A percentile compares a stretch with the other conserved stretches of the same genome.
phyloP scores from a whole-genome alignment of 2,329 filamentous ascomycete species.

The Trichoderma sp. region DNA sequence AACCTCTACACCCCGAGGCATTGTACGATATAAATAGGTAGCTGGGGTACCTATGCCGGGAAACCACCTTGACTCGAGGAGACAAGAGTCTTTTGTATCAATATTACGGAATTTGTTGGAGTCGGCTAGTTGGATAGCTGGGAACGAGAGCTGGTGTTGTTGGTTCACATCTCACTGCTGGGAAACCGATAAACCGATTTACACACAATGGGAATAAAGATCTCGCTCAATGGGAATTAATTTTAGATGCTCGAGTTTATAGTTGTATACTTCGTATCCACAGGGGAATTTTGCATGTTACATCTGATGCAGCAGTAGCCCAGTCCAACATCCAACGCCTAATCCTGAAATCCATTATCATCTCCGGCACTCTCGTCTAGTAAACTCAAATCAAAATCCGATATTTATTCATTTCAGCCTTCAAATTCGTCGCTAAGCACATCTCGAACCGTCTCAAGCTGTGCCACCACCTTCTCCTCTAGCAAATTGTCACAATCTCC shows the following conservation, averaged over 20 bases:
- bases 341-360: conserved; percentile 23
- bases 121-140: background rate
- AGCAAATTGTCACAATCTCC: conserved; percentile 61
- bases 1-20: background rate
- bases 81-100: conserved; percentile 18
- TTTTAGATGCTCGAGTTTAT: conserved; percentile 19
- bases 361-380: conserved; percentile 9
- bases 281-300: background rate
- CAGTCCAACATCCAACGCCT: conserved; percentile 25
- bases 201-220: conserved; percentile 1
- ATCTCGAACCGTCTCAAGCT: conserved; percentile 63
- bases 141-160: background rate
- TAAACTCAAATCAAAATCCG: conserved; percentile 28
- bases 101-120: conserved; percentile 8
- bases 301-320: conserved; percentile 22
- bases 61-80: background rate
- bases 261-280: conserved; percentile 10
- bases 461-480: conserved; percentile 72
- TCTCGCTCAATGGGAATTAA: conserved; percentile 25
- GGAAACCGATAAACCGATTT: background rate
- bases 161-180: background rate
- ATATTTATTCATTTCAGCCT: conserved; percentile 27
- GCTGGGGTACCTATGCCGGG: background rate
- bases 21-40: conserved; percentile 14
- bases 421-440: conserved; percentile 57